A percentile compares a stretch with the other conserved stretches of the same genome.
Conservation (phyloP, 306 rosid genomes). For the Castanospermum australe region DNA sequence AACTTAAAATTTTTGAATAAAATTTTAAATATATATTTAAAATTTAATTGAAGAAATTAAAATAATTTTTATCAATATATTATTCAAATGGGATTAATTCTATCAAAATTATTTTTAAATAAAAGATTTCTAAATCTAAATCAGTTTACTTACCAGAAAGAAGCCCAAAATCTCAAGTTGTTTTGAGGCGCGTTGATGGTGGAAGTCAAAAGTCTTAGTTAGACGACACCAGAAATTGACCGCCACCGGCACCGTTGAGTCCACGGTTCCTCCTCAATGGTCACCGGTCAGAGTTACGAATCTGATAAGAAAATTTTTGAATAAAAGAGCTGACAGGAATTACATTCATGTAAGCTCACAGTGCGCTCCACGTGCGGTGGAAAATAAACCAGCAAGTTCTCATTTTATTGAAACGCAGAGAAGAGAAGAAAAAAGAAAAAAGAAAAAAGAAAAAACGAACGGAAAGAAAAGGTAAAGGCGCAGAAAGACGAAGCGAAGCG, state of each 20-base stretch:
- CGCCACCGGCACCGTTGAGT: neutral
- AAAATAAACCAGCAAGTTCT: conserved; percentile 12
- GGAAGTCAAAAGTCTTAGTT: no score
- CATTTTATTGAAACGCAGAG: neutral
- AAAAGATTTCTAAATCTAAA: no score
- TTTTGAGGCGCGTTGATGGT: no score
- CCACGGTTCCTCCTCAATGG: neutral
- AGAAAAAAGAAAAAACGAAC: neutral
- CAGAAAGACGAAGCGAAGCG: conserved; percentile 2
- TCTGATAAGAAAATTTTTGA: neutral
- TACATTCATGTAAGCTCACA: conserved; percentile 7
- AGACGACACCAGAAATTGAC: conserved; percentile 12
- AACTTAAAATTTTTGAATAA: no score
- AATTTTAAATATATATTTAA: no score
- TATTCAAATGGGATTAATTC: no score
- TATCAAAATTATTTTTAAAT: no score
- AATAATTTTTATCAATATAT: no score
- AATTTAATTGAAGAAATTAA: no score
- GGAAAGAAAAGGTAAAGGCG: neutral
- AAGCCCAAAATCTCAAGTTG: no score
- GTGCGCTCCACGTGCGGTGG: conserved; percentile 40
- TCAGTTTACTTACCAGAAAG: no score
- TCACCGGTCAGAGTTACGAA: neutral
- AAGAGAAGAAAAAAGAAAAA: neutral
- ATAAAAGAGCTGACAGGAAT: neutral